These are phyloP conservation scores for Suillus alpinus DNA, from an alignment of 768 basidiomycete genomes.

Conservation along the genomic window DNA sequence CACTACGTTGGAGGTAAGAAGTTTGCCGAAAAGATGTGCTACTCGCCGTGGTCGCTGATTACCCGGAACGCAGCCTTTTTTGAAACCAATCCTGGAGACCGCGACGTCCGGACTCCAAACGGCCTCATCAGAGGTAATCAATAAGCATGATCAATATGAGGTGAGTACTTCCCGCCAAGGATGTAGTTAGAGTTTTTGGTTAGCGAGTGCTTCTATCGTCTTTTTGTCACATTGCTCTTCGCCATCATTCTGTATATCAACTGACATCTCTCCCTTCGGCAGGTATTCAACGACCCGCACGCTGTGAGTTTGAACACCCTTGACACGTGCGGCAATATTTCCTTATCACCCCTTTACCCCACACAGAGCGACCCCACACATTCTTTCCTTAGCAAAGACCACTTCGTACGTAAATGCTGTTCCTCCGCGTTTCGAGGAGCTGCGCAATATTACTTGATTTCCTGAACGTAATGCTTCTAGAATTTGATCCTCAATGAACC, in stretches of 20 bases:
- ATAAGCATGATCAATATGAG: constrained; percentile 80
- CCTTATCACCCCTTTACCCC: constrained; percentile 11
- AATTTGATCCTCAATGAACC: constrained; percentile 82
- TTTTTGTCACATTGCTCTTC: neutral
- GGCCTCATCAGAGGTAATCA: constrained; percentile 75
- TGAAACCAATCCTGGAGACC: constrained; percentile 74
- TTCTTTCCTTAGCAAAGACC: constrained; percentile 86
- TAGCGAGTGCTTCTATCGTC: neutral
- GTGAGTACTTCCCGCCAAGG: constrained; percentile 25
- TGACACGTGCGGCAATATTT: neutral
- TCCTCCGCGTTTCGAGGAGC: constrained; percentile 8
- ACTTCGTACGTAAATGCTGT: constrained; percentile 59
- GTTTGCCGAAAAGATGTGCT: neutral
- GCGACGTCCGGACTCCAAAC: constrained; percentile 61
- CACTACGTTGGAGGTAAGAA: constrained; percentile 73
- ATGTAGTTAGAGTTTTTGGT: neutral
- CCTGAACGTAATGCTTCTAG: constrained; percentile 29
- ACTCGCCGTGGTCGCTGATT: neutral
- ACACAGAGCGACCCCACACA: constrained; percentile 81
- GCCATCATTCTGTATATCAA: neutral
- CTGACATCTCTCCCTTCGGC: neutral
- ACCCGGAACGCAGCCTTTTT: constrained; percentile 55
- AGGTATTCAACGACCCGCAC: constrained; percentile 77
- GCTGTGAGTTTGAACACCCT: constrained; percentile 48
- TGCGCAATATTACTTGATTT: neutral